Percentiles rank a stretch among this genome's conserved stretches.
Evolutionary conservation across 257 asterid genomes (phyloP).

Genomic region (Primulina tabacum): DNA sequence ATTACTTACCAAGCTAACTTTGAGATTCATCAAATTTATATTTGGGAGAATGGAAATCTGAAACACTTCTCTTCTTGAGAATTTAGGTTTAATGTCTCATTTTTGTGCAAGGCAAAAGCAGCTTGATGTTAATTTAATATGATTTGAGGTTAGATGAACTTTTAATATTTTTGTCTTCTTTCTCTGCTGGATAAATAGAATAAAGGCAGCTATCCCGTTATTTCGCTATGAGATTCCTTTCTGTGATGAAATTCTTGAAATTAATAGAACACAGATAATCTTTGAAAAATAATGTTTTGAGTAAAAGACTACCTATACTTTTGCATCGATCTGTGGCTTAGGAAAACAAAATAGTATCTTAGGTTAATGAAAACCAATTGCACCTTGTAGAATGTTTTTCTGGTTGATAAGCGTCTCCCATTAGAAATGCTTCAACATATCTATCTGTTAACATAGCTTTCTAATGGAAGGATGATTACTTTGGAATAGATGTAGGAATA

Average conservation of each 20-base stretch:
- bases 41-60: slow-evolving; percentile 22
- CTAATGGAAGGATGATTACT: slow-evolving; percentile 8
- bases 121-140: slow-evolving; percentile 21
- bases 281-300: neutral
- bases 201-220: slow-evolving; percentile 1
- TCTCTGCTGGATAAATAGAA: slow-evolving; percentile 18
- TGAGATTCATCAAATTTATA: slow-evolving; percentile 4
- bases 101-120: neutral
- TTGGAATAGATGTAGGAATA: neutral
- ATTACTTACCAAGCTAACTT: slow-evolving; percentile 16
- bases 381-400: slow-evolving; percentile 11
- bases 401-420: slow-evolving; percentile 15
- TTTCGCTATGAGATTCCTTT: slow-evolving; percentile 1
- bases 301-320: neutral
- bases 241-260: slow-evolving; percentile 8
- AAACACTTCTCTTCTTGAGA: slow-evolving; percentile 13
- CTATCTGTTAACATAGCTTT: slow-evolving; percentile 15
- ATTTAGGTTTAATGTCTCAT: neutral
- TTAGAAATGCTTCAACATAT: slow-evolving; percentile 14
- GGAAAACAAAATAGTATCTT: slow-evolving; percentile 16
- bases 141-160: neutral
- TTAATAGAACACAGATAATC: neutral
- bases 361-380: slow-evolving; percentile 15
- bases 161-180: slow-evolving; percentile 20
- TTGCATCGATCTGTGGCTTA: slow-evolving; percentile 14